A percentile compares a stretch with the other conserved stretches of the same genome.
phyloP scores from a whole-genome alignment of 164 flowering plant genomes.

The Vitis riparia region DNA sequence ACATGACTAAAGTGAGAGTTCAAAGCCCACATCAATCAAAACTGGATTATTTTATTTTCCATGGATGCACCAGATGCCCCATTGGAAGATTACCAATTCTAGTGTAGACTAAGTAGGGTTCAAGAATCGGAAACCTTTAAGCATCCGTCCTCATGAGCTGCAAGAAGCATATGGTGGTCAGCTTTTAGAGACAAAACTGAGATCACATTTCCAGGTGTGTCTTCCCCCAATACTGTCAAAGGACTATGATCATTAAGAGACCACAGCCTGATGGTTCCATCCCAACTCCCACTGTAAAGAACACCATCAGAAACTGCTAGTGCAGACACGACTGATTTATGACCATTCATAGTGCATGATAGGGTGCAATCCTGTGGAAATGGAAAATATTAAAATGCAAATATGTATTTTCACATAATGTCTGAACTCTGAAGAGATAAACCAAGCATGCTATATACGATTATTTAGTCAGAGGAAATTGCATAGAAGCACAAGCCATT shows the following conservation, averaged over 20 bases:
- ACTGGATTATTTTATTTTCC: not conserved
- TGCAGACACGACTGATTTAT: constrained; percentile 81
- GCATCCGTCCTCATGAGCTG: constrained; percentile 72
- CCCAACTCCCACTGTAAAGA: constrained; percentile 99
- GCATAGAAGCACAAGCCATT: not conserved
- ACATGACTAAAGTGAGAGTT: too few species aligned
- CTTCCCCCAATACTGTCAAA: constrained; percentile 75
- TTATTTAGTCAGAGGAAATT: not conserved
- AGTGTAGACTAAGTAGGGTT: constrained; percentile 5
- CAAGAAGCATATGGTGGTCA: constrained; percentile 45
- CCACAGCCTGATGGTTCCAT: constrained; percentile 92
- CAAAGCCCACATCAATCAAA: too few species aligned
- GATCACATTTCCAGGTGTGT: constrained; percentile 39
- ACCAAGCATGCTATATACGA: not conserved
- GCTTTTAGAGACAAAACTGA: constrained; percentile 67
- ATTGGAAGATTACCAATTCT: too few species aligned
- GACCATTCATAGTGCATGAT: constrained; percentile 75
- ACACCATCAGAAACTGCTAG: constrained; percentile 60
- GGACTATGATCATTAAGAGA: constrained; percentile 78
- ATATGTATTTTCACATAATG: not conserved
- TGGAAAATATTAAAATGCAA: not conserved
- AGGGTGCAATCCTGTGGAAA: constrained; percentile 67
- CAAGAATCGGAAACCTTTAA: constrained; percentile 49
- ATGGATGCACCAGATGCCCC: not conserved
- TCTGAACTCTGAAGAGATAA: not conserved